Evolutionary conservation across 371 early-diverging fungal species (phyloP), one percentile per base, ranked within the genome.

Genomic region (Capillidium rhysosporum): DNA sequence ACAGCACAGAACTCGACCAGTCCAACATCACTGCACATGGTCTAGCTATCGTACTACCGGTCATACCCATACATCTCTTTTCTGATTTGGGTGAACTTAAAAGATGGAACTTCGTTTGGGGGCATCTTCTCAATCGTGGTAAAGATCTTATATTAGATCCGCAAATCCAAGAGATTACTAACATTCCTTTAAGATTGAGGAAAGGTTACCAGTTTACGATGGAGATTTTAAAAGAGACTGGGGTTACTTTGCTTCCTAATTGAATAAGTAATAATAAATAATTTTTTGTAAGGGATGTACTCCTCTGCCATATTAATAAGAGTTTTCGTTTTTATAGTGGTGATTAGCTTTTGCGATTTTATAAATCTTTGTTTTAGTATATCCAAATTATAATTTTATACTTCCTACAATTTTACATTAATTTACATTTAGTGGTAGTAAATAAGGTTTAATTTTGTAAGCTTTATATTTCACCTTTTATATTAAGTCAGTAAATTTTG

Each of bases 91-190:
- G 23, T n/a, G 41, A 44, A 3, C 8, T 53, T n/a, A 39, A 53
- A 29, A 3, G 18, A 12, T 53, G 54, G 54, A 53, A 53, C 45
- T 40, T 44, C n/a, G 23, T 12, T 30, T 53, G 54, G 54, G 54
- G 54, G 1, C 21, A 30, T 18, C 10, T 53, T 1, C 40, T 53
- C 7, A 20, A 53, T 18, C 18, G 30, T 5, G 38, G 43, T 14
- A 9, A 24, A 9, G 29, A 43, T 5, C 28, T 53, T 1, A 40
- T 53, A 14, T 30, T 29, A 26, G 40, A 53, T 20, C 41, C 54
- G 16, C 16, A 8, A n/a, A n/a, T 51, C 9, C 18, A 51, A 7
- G 38, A 12, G 2, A 10, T 30, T 39, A 16, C 38, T 28, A 29
- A 34, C 10, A 16, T 38, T 16, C 20, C 51, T 8, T 4, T 23